Base-by-base conservation (phyloP, 129 eudicot species). In the Centella asiatica region DNA sequence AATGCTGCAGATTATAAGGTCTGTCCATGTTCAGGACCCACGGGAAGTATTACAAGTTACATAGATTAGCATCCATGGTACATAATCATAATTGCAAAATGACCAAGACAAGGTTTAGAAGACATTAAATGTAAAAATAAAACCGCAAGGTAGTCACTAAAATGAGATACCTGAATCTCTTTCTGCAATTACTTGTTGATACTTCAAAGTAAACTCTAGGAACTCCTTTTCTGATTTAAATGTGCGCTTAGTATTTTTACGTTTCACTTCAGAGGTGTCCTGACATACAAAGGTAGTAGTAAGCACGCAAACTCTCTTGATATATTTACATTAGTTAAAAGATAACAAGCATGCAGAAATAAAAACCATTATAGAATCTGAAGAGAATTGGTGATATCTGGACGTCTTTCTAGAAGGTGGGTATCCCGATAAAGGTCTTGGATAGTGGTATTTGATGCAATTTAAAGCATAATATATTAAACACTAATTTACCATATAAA, bases 141-240 rank as follows among this genome's bases (percentile, higher is more conserved):
- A 28, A 36, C 29, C 45, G 56, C 61, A 50, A 13, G 50, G 40
- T 33, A 46, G 20, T 15, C 22, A 23, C 18, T 28, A 69, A 33
- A 72, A 69, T 44, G 37, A 73, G 61, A 37, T 49, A 90, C 98
- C 98, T 47, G 98, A 70, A 77, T 90, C 90, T 71, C 98, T 82
- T 71, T 90, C 98, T 29, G 84, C 72, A 49, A 84, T 76, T 72
- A 87, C 88, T 77, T 90, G 94, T 66, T 90, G 95, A 80, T 86
- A 90, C 50, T 84, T 86, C 70, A 90, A 37, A 54, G 95, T 86
- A 78, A 90, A 90, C 85, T 87, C 98, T 74, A 90, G 71, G 64
- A 81, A 86, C 73, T 90, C 98, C 76, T 79, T 84, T 65, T 90
- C 98, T n/a, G 98, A 53, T 80, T 81, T 90, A 47, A 81, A 77